These are phyloP conservation scores for Protea cynaroides DNA, from an alignment of 164 flowering plant species.

Conservation along the genomic window DNA sequence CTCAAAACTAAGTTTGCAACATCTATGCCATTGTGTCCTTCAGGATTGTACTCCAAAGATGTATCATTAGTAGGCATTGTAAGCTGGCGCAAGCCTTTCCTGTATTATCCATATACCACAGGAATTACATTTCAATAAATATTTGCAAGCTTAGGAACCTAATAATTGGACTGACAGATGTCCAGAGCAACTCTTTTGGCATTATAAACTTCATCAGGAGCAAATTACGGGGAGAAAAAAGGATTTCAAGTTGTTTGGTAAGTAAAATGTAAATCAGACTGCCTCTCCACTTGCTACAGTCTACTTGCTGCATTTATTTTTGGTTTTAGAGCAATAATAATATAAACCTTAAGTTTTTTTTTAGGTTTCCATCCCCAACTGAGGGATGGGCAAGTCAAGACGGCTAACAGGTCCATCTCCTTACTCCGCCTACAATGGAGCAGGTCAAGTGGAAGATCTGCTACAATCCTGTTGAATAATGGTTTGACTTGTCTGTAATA, in stretches of 20 bases:
- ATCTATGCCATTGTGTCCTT: slow-evolving; percentile 27
- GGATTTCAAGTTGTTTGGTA: background rate
- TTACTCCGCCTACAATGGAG: too few relatives aligned
- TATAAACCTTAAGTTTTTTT: too few relatives aligned
- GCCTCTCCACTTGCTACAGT: too few relatives aligned
- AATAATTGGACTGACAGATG: background rate
- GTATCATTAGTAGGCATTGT: slow-evolving; percentile 6
- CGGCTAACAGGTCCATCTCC: too few relatives aligned
- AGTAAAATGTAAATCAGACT: too few relatives aligned
- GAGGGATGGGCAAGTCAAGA: too few relatives aligned
- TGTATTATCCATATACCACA: slow-evolving; percentile 25
- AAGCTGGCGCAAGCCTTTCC: slow-evolving; percentile 36
- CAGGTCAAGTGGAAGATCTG: too few relatives aligned
- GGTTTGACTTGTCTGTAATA: too few relatives aligned
- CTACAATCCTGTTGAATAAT: too few relatives aligned
- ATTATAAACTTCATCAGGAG: background rate
- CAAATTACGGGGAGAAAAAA: background rate
- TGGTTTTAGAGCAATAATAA: too few relatives aligned
- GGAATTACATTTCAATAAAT: background rate
- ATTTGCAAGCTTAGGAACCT: background rate
- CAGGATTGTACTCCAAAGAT: slow-evolving; percentile 6
- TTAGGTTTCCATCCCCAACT: too few relatives aligned
- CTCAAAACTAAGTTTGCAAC: slow-evolving; percentile 53
- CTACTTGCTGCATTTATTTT: too few relatives aligned
- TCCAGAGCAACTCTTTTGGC: background rate